These are phyloP conservation scores for Reticulascus tulasneorum DNA, from an alignment of 2,329 filamentous ascomycete species.

Conservation along the genomic window DNA sequence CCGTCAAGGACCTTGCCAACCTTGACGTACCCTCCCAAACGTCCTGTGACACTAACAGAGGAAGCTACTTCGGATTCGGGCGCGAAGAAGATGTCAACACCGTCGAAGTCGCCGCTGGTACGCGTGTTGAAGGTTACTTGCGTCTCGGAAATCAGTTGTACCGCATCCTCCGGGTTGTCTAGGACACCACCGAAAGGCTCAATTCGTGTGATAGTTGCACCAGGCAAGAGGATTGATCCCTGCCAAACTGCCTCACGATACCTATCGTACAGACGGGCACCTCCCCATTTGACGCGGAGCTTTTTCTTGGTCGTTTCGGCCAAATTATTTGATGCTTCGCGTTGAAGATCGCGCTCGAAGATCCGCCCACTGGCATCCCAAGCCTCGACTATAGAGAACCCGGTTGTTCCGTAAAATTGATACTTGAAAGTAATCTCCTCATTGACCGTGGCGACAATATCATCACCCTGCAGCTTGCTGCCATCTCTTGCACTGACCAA, in stretches of 20 bases:
- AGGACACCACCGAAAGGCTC: constrained; percentile 21
- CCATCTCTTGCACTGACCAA: constrained; percentile 15
- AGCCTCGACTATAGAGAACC: constrained; percentile 23
- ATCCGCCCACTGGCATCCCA: constrained; percentile 23
- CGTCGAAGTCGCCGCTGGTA: constrained; percentile 26
- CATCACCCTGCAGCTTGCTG: constrained; percentile 22
- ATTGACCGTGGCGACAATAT: constrained; percentile 7
- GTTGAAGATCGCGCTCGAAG: constrained; percentile 19
- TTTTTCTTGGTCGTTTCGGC: constrained; percentile 5
- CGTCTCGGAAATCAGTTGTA: constrained; percentile 9
- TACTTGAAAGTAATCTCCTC: constrained; percentile 16
- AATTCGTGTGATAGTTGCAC: constrained; percentile 12
- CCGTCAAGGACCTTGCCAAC: constrained; percentile 21
- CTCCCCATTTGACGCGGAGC: constrained; percentile 25
- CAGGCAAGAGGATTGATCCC: constrained; percentile 19
- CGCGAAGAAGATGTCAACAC: constrained; percentile 19
- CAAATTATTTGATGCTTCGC: constrained; percentile 11
- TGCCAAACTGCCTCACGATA: constrained; percentile 29
- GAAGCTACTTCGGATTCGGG: constrained; percentile 1
- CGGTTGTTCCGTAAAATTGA: constrained; percentile 18
- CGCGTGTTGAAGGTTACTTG: constrained; percentile 19
- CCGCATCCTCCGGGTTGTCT: constrained; percentile 18
- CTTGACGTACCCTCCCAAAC: constrained; percentile 25
- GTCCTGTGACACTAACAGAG: constrained; percentile 18
- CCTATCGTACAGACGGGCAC: constrained; percentile 26